Evolutionary conservation across 2,329 filamentous ascomycete genomes (phyloP).

Genomic region (Trichoderma arundinaceum): DNA sequence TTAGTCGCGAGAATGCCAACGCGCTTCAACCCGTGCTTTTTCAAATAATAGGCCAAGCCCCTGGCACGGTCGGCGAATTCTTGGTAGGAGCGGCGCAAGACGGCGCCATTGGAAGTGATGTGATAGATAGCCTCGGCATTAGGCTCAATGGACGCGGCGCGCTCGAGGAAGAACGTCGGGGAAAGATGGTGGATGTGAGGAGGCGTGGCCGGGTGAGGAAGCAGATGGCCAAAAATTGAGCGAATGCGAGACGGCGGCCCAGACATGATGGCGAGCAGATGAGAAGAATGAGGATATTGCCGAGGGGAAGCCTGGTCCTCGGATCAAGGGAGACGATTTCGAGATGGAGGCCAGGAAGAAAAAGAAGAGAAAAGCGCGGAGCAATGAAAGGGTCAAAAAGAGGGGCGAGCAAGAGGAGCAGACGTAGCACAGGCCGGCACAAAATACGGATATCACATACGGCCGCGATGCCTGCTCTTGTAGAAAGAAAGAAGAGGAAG

Average conservation of each 20-base stretch:
- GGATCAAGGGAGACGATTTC: neutral
- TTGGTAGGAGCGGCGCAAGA: constrained; percentile 76
- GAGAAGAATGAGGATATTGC: neutral
- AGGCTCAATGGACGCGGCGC: constrained; percentile 87
- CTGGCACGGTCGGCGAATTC: constrained; percentile 85
- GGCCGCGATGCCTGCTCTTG: too few species aligned
- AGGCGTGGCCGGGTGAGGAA: constrained; percentile 45
- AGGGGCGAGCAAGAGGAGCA: neutral
- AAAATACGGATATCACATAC: neutral
- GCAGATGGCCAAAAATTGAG: constrained; percentile 60
- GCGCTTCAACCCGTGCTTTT: constrained; percentile 72
- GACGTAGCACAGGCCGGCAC: too few species aligned
- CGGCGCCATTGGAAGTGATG: constrained; percentile 75
- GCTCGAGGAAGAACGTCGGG: constrained; percentile 84
- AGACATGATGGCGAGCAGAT: constrained; percentile 59
- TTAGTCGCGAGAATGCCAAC: constrained; percentile 90
- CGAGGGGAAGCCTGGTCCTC: neutral
- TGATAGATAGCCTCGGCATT: constrained; percentile 85
- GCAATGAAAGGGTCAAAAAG: neutral
- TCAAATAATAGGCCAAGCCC: constrained; percentile 86
- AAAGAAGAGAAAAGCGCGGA: too few species aligned
- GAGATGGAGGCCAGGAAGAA: neutral
- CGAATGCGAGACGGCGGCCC: constrained; percentile 65
- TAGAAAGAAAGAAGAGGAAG: neutral
- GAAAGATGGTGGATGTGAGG: constrained; percentile 78